Base-by-base conservation (phyloP, 257 asterid species). In the Marsdenia floribunda region DNA sequence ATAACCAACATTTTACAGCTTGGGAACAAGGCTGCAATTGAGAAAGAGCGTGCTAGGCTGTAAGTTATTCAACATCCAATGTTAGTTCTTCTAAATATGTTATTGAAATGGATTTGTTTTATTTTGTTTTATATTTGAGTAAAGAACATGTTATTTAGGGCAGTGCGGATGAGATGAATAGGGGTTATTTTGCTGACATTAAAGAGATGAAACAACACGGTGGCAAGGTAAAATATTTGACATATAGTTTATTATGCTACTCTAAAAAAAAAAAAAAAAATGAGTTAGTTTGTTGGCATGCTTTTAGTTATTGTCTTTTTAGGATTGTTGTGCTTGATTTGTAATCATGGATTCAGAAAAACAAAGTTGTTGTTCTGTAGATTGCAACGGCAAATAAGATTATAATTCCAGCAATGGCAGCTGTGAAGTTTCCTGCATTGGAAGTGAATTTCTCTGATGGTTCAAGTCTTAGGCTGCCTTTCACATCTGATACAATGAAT, bases 81-180 rank as follows among this genome's bases (percentile, higher is more conserved):
- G 60, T 7, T 52, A 49, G 14, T 40, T 35, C 14, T 52, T 29
- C 0, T 52, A 59, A 66, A 0, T 53, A 21, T 58, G 69, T 73
- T 46, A 22, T 21, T 67, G 68, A 46, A 75, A 57, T 7, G 12
- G 10, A 6, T 72, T 37, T 46, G 47, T 78, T 53, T 5, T 35
- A 38, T 72, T 60, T 4, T 26, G 55, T 81, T 53, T 75, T 73
- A 73, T 73, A 47, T 66, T 70, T 74, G 73, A 76, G 63, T 19
- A 71, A 76, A 74, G 19, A 67, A 76, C 24, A 35, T 83, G 80
- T 78, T 76, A 73, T 83, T 83, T 92, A 86, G 90, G 91, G 85
- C 99, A 95, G 98, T 95, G 80, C 84, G 79, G 98, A 95, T 87
- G 99, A 95, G 91, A 82, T 95, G 85, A 87, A 72, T 66, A 78